phyloP scores from a whole-genome alignment of 768 basidiomycete genomes.

The Paxillus involutus region DNA sequence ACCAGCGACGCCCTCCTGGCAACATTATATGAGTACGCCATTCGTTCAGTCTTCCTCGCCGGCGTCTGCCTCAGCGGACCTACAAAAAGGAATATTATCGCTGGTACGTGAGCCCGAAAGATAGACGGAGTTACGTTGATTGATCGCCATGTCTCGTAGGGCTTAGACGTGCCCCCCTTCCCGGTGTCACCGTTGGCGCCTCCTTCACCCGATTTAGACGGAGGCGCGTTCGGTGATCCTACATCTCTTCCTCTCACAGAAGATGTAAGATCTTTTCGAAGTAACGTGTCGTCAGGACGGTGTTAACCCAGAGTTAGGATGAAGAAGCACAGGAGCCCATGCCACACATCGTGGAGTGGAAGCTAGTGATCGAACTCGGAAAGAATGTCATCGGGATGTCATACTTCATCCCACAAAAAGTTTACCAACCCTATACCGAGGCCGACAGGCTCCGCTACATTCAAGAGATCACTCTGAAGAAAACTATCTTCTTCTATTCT shows the following conservation, averaged over 20 bases:
- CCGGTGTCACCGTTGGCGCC: conserved; percentile 11
- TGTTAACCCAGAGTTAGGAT: conserved; percentile 18
- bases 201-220: conserved; percentile 2
- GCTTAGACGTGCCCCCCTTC: conserved; percentile 8
- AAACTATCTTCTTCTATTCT: conserved; percentile 62
- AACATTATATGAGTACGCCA: neutral
- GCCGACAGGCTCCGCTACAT: conserved; percentile 79
- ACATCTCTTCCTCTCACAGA: neutral
- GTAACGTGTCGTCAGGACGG: neutral
- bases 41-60: conserved; percentile 9
- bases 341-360: conserved; percentile 30
- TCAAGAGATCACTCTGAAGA: conserved; percentile 62
- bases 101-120: conserved; percentile 8
- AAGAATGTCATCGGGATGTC: conserved; percentile 27
- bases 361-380: conserved; percentile 6
- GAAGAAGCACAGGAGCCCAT: conserved; percentile 16
- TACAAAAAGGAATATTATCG: neutral
- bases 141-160: conserved; percentile 8
- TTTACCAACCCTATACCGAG: conserved; percentile 76
- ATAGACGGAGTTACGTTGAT: neutral
- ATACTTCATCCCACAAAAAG: conserved; percentile 65
- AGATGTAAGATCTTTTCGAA: conserved; percentile 10
- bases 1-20: conserved; percentile 9
- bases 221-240: neutral
- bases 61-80: conserved; percentile 7